Percentiles rank a stretch among this genome's conserved stretches.
These are phyloP conservation scores for Ascochyta pisi DNA, from an alignment of 2,329 filamentous ascomycete species.

Conservation along the genomic window DNA sequence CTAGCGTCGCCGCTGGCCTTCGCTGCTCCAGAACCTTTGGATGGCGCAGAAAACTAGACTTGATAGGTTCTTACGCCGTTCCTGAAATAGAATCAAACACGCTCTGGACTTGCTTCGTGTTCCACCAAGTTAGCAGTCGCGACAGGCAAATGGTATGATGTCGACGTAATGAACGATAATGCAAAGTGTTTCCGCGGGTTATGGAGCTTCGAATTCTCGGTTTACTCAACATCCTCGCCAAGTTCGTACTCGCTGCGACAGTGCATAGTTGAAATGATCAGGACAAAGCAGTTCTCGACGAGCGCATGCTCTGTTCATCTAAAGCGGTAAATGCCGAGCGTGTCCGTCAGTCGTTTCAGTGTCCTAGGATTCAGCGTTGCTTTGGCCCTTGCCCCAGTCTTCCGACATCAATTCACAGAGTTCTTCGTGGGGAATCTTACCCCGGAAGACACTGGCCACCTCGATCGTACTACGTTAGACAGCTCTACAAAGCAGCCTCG, in stretches of 20 bases:
- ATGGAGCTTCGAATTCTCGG: not conserved
- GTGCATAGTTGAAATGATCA: not conserved
- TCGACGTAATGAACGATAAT: not conserved
- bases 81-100: not conserved
- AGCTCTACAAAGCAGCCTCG: conserved; percentile 1
- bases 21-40: not conserved
- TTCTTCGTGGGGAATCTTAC: not conserved
- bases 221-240: not conserved
- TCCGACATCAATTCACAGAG: too few relatives aligned
- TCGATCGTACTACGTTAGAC: not conserved
- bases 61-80: not conserved
- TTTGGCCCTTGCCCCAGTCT: not conserved
- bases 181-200: not conserved
- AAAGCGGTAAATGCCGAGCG: not conserved
- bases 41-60: not conserved
- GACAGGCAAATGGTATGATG: not conserved
- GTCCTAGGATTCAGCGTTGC: too few relatives aligned
- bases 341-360: not conserved
- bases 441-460: not conserved
- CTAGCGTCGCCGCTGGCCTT: not conserved
- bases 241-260: not conserved
- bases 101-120: not conserved
- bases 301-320: not conserved
- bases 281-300: not conserved
- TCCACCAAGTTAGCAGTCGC: not conserved